Conservation (phyloP, 2,329 filamentous ascomycete species). For the Neophaeococcomyces mojaviensis region DNA sequence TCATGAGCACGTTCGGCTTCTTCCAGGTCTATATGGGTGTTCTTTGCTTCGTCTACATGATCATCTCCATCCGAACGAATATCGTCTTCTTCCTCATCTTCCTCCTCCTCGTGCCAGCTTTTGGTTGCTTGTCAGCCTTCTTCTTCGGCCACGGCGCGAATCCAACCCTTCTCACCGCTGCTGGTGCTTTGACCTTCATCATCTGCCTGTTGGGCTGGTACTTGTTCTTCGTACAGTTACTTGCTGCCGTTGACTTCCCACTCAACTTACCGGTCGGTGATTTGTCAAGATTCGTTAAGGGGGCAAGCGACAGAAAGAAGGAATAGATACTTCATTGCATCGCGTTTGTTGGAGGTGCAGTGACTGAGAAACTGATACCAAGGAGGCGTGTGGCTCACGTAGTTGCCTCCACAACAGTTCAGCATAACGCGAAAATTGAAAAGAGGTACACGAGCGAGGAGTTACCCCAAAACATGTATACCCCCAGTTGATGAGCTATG, state of each 20-base stretch:
- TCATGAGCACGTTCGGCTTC: conserved; percentile 41
- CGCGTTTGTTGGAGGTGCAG: not conserved
- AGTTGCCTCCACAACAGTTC: too few species aligned
- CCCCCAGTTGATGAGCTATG: too few species aligned
- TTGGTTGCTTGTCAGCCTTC: conserved; percentile 50
- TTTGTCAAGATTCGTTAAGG: conserved; percentile 40
- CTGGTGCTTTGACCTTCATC: conserved; percentile 46
- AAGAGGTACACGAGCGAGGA: too few species aligned
- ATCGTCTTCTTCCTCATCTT: conserved; percentile 65
- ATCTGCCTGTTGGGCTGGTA: conserved; percentile 49
- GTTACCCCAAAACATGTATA: too few species aligned
- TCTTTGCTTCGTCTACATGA: conserved; percentile 59
- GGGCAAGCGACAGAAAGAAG: conserved; percentile 17
- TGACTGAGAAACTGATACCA: too few species aligned
- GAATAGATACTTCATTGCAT: not conserved
- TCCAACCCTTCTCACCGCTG: conserved; percentile 25
- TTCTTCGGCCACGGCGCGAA: conserved; percentile 18
- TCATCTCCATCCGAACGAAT: conserved; percentile 66
- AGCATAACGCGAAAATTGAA: too few species aligned
- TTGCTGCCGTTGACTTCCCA: conserved; percentile 52
- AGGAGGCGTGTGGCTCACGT: too few species aligned
- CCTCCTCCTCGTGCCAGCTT: conserved; percentile 51
- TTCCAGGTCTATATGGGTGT: conserved; percentile 60
- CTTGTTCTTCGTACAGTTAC: conserved; percentile 48
- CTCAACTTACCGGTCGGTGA: conserved; percentile 51